A percentile compares a stretch with the other conserved stretches of the same genome.
Evolutionary conservation across 441 rosid genomes (phyloP).

Genomic region (Raphanus hybrid): DNA sequence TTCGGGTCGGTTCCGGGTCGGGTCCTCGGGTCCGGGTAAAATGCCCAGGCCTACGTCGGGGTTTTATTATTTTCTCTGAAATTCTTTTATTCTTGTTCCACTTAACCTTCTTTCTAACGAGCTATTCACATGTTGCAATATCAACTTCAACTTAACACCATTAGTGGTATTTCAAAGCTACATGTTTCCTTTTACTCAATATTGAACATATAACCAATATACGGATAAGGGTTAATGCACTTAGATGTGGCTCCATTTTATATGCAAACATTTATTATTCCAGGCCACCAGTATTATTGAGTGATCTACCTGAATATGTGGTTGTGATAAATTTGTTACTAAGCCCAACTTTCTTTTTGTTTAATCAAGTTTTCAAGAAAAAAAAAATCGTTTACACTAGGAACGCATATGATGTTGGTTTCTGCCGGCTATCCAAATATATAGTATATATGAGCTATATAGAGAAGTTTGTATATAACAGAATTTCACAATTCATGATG

Average conservation of each 20-base stretch:
- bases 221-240: constrained; percentile 12
- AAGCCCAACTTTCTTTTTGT: constrained; percentile 8
- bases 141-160: constrained; percentile 35
- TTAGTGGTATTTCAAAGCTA: constrained; percentile 17
- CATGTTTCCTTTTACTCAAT: constrained; percentile 25
- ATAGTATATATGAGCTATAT: background rate
- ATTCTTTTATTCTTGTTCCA: constrained; percentile 20
- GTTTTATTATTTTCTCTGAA: background rate
- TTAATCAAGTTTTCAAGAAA: background rate
- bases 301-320: constrained; percentile 5
- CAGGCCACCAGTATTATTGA: constrained; percentile 8
- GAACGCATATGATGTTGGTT: constrained; percentile 2
- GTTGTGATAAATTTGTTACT: constrained; percentile 8
- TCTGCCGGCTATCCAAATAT: background rate
- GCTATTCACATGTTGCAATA: constrained; percentile 34
- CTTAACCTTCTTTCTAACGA: constrained; percentile 30
- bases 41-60: too few species aligned
- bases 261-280: constrained; percentile 19
- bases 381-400: background rate
- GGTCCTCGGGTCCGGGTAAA: too few species aligned
- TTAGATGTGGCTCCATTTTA: background rate
- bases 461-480: background rate
- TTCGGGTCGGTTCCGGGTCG: too few species aligned
- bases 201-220: constrained; percentile 26
- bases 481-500: constrained; percentile 9